A percentile compares a stretch with the other conserved stretches of the same genome.
These are phyloP conservation scores for Brassica rapa DNA, from an alignment of 345 rosid species.

Conservation along the genomic window DNA sequence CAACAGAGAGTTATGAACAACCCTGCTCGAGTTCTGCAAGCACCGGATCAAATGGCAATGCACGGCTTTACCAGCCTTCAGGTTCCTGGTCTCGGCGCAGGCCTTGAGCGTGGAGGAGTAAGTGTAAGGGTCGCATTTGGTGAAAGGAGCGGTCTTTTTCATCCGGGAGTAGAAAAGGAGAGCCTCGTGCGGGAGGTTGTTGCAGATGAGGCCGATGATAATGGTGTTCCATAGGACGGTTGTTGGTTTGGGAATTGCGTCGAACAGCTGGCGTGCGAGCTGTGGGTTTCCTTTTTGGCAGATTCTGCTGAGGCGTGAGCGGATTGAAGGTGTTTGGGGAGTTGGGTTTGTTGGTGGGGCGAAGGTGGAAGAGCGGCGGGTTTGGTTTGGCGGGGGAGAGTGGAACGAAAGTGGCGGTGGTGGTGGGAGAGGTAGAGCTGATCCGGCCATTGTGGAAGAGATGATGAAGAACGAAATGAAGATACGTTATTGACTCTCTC, in stretches of 20 bases:
- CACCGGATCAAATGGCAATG: constrained; percentile 82
- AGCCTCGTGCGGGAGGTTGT: constrained; percentile 71
- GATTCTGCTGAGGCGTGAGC: constrained; percentile 71
- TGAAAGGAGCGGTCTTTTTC: constrained; percentile 54
- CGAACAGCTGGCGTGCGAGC: constrained; percentile 84
- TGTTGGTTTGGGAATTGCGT: constrained; percentile 73
- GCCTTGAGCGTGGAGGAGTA: constrained; percentile 89
- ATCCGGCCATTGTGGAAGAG: constrained; percentile 41
- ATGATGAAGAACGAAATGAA: constrained; percentile 26
- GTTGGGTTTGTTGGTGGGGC: constrained; percentile 43
- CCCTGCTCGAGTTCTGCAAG: constrained; percentile 63
- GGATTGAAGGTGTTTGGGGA: constrained; percentile 68
- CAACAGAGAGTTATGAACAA: constrained; percentile 75
- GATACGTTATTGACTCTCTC: constrained; percentile 12
- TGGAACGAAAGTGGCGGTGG: constrained; percentile 33
- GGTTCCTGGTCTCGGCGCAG: constrained; percentile 59
- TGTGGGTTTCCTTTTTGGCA: constrained; percentile 81
- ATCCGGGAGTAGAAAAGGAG: constrained; percentile 67
- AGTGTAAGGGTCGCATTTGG: constrained; percentile 65
- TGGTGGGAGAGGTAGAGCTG: constrained; percentile 48
- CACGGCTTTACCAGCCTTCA: constrained; percentile 63
- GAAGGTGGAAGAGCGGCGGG: constrained; percentile 35
- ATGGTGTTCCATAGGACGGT: constrained; percentile 84
- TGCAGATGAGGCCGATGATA: constrained; percentile 84
- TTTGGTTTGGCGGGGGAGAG: constrained; percentile 23